Conservation (phyloP, 441 rosid species). For the Flueggea neowawraea region DNA sequence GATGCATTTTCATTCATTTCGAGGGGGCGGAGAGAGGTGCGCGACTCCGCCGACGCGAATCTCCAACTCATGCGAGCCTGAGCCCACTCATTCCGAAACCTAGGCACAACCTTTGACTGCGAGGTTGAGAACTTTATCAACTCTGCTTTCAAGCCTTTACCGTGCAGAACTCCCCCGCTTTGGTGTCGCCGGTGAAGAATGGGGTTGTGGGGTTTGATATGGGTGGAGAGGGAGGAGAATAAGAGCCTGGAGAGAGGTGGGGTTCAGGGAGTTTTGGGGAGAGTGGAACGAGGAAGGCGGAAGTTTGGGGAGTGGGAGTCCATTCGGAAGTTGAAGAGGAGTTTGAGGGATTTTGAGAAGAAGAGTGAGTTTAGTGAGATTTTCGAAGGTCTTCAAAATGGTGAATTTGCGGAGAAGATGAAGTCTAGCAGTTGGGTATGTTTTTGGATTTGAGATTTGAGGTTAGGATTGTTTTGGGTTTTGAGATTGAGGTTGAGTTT, state of each 20-base stretch:
- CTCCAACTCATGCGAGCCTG: no score
- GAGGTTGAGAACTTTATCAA: conserved; percentile 84
- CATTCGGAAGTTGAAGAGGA: no score
- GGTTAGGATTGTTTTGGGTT: conserved; percentile 1
- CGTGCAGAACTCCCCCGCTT: conserved; percentile 31
- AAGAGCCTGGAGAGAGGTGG: no score
- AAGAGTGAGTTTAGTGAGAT: conserved; percentile 51
- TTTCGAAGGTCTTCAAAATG: conserved; percentile 64
- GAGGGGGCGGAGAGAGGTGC: conserved; percentile 87
- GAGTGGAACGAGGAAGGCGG: no score
- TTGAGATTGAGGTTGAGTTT: no score
- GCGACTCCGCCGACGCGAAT: conserved; percentile 84
- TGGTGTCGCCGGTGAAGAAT: conserved; percentile 49
- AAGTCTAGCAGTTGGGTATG: conserved; percentile 86
- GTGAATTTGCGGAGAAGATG: conserved; percentile 78
- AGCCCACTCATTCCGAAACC: conserved; percentile 79
- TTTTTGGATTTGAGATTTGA: background rate
- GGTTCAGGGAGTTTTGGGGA: no score
- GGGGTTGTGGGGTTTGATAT: no score
- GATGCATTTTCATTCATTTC: conserved; percentile 82
- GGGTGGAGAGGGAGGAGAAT: no score
- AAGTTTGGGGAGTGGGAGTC: no score
- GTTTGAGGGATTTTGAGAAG: no score
- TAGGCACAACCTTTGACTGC: conserved; percentile 76
- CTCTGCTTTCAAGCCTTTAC: conserved; percentile 60